Conservation (phyloP, 192 early-diverging fungal species). For the Backusella circina region DNA sequence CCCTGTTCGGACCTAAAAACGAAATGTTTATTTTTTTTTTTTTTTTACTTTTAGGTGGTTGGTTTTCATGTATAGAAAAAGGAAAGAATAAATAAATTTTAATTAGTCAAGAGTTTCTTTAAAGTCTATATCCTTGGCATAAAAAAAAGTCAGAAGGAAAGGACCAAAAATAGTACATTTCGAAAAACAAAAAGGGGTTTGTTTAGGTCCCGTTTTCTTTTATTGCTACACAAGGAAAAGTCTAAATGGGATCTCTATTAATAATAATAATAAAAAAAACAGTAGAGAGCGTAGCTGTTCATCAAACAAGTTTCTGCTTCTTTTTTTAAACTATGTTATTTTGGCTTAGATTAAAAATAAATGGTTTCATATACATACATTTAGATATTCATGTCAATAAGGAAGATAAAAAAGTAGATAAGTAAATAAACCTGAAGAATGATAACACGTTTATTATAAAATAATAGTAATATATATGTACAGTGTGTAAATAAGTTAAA, state of each 20-base stretch:
- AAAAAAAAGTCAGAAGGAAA: not conserved
- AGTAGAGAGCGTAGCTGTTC: not conserved
- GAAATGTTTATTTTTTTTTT: not conserved
- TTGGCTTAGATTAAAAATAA: not conserved
- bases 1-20: not conserved
- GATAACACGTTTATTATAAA: not conserved
- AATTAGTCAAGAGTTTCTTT: not conserved
- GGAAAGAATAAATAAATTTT: not conserved
- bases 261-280: not conserved
- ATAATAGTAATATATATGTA: slow-evolving; percentile 6
- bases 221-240: not conserved
- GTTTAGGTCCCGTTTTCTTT: not conserved
- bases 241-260: not conserved
- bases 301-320: not conserved
- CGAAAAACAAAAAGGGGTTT: not conserved
- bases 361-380: not conserved
- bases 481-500: slow-evolving; percentile 3
- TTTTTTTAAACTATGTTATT: not conserved
- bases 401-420: not conserved
- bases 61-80: not conserved
- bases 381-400: not conserved
- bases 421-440: not conserved
- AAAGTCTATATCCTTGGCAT: not conserved
- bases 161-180: not conserved
- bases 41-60: not conserved